A percentile compares a stretch with the other conserved stretches of the same genome.
Evolutionary conservation across 1,284 basidiomycete species (phyloP).

Genomic region (Rhodofomes roseus): DNA sequence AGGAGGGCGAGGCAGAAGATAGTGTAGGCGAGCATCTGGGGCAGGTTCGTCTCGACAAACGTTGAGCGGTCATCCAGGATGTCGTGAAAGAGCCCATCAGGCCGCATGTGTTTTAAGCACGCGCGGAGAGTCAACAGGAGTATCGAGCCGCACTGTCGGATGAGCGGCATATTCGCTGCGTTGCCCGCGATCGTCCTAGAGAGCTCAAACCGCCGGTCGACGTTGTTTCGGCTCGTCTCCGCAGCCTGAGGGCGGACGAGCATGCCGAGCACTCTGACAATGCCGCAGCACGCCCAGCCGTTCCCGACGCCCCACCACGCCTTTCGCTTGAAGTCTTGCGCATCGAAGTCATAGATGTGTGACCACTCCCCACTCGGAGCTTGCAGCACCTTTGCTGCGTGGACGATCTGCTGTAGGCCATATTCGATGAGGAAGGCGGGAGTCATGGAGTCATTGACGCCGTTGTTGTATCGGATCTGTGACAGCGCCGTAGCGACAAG

Average conservation of each 20-base stretch:
- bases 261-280: conserved; percentile 17
- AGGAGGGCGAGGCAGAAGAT: conserved; percentile 21
- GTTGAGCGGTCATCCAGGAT: conserved; percentile 20
- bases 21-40: conserved; percentile 24
- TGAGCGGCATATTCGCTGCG: conserved; percentile 1
- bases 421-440: conserved; percentile 9
- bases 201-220: neutral
- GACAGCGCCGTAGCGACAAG: conserved; percentile 17
- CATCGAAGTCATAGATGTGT: conserved; percentile 21
- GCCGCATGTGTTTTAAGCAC: conserved; percentile 16
- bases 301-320: conserved; percentile 26
- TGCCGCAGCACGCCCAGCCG: conserved; percentile 26
- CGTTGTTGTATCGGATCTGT: conserved; percentile 2
- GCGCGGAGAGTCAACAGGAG: conserved; percentile 16
- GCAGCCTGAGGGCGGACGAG: neutral
- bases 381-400: conserved; percentile 17
- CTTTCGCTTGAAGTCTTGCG: conserved; percentile 14
- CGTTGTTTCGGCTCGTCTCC: no score
- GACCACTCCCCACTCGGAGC: conserved; percentile 17
- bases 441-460: neutral
- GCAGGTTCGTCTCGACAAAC: conserved; percentile 24
- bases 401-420: conserved; percentile 18
- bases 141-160: conserved; percentile 11
- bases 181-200: neutral
- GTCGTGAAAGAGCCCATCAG: conserved; percentile 21